phyloP scores from a whole-genome alignment of 2,329 filamentous ascomycete genomes.

The Fusarium musae region DNA sequence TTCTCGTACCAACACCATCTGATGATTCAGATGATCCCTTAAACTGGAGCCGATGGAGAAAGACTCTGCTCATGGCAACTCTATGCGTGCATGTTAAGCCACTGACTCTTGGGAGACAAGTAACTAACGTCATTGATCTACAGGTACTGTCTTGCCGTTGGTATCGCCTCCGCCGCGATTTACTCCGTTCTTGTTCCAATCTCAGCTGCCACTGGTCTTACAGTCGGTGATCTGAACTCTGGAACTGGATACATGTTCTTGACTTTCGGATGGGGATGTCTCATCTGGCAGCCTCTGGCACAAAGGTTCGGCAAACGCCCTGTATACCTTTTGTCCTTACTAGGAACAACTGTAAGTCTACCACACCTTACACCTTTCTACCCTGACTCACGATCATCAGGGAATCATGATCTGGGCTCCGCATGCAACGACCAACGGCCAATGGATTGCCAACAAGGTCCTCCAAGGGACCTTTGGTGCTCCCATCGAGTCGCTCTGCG shows the following conservation, averaged over 20 bases:
- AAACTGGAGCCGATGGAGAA: not conserved
- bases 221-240: not conserved
- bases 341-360: not conserved
- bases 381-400: not conserved
- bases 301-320: not conserved
- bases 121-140: fast-evolving
- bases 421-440: not conserved
- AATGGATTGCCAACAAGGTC: not conserved
- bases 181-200: not conserved
- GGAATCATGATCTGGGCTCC: not conserved
- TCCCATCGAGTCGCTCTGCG: not conserved
- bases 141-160: not conserved
- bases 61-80: not conserved
- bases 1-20: not conserved
- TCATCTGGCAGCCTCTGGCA: not conserved
- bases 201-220: not conserved
- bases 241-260: not conserved
- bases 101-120: fast-evolving
- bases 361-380: fast-evolving
- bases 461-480: not conserved
- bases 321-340: not conserved
- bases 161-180: not conserved
- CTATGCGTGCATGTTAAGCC: not conserved
- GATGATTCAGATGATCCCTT: not conserved
- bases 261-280: not conserved